These are phyloP conservation scores for Henckelia pumila DNA, from an alignment of 257 asterid species.

Conservation along the genomic window DNA sequence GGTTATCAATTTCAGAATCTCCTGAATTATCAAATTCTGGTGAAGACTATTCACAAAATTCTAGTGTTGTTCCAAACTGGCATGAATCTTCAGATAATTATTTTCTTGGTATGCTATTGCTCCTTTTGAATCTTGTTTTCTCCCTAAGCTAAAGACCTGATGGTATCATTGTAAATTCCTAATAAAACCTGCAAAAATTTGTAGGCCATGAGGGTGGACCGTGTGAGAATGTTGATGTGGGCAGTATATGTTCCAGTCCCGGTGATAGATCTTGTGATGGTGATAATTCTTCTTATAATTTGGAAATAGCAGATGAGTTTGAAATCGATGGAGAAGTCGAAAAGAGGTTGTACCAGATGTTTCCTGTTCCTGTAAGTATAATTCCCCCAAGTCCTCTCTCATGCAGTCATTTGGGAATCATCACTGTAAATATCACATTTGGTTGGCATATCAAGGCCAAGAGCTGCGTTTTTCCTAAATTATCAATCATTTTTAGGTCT, in stretches of 20 bases:
- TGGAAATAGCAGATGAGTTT: conserved; percentile 78
- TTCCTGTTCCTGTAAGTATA: conserved; percentile 74
- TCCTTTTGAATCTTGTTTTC: conserved; percentile 20
- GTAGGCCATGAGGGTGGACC: conserved; percentile 50
- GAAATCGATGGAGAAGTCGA: conserved; percentile 90
- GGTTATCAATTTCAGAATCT: conserved; percentile 53
- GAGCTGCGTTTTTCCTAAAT: conserved; percentile 8
- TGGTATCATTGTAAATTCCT: conserved; percentile 21
- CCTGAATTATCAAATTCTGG: conserved; percentile 47
- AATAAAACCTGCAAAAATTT: conserved; percentile 24
- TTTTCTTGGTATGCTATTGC: conserved; percentile 41
- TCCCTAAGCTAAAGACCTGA: conserved; percentile 5
- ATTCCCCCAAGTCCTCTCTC: conserved; percentile 17
- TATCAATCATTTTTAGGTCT: conserved; percentile 4
- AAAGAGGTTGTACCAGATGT: conserved; percentile 77
- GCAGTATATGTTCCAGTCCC: conserved; percentile 68
- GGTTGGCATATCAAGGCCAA: conserved; percentile 11
- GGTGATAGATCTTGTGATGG: conserved; percentile 65
- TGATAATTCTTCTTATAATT: conserved; percentile 48
- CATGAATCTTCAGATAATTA: conserved; percentile 48
- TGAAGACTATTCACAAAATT: conserved; percentile 39
- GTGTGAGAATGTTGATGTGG: conserved; percentile 51
- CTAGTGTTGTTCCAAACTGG: conserved; percentile 51
- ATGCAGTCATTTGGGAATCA: conserved; percentile 9
- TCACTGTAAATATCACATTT: conserved; percentile 4